Base-by-base conservation (phyloP, 208 protist species). In the Trypanosoma vivax region DNA sequence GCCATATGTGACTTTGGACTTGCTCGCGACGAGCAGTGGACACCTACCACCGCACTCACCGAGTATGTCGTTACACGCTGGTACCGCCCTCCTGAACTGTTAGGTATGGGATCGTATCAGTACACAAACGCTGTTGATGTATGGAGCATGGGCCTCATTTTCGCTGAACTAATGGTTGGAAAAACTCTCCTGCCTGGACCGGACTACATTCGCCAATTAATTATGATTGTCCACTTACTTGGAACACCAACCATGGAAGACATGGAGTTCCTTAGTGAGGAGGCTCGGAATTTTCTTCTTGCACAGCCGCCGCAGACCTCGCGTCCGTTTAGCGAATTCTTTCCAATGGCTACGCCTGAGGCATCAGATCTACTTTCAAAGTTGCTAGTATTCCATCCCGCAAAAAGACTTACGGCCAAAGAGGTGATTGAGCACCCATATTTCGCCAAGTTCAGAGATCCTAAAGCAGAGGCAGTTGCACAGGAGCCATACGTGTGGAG, bases 61-160 rank as follows among this genome's bases (percentile, higher is more conserved):
- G 92, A 97, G 53, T 98, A 98, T 63, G 96, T 98, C 6, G 94
- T 97, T 21, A 99, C 97, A 5, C 74, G 98, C 2, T 99, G 98
- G 97, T 99, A 99, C 65, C 78, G 98, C 27, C 96, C 98, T n/a
- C 98, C 98, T 14, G 98, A 99, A 66, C 79, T 99, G 18, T 87
- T 99, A 35, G 83, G 77, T 5, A 88, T 90, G 76, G 77, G 76
- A 30, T 73, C 76, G 13, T 71, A 71, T 42, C 75, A 80, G 47
- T 99, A 99, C 71, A 98, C 92, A 0, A 95, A 84, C 27, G 78
- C 95, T 5, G 97, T 99, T 16, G 96, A 97, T 75, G 77, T 98
- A 37, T 98, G 95, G 96, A 98, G 92, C 29, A 55, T 92, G 19
- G 97, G 97, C 6, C 96, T 98, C 53, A 98, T 99, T 31, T 91